Base-by-base conservation (phyloP, 2,329 filamentous ascomycete genomes). In the Penicillium sp. region DNA sequence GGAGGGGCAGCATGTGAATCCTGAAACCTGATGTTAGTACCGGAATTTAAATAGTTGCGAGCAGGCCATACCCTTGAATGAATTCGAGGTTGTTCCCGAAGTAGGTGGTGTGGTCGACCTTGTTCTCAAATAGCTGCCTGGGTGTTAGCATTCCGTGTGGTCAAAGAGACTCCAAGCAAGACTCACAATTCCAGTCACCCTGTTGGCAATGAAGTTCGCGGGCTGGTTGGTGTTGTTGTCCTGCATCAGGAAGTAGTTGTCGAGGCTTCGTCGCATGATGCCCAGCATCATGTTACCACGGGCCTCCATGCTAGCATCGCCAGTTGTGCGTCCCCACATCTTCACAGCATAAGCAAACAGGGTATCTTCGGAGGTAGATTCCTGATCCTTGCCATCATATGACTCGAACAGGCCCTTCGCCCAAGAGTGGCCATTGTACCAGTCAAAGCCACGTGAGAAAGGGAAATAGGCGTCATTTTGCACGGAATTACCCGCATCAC, bases 361-460 rank as follows among this genome's bases (percentile, higher is more conserved):
- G 61, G 87, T 86, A 73, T 98, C 95, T 75, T 98, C 93, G 0
- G 90, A 93, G 46, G 89, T 91, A 29, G 90, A 95, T 73, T 98
- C 95, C 76, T 81, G 75, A 41, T 82, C 80, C 57, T 81, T 82
- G 8, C 81, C 81, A 52, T 84, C 82, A 6, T 76, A 79, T 19
- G 81, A 83, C 44, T 79, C 78, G 59, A 79, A 82, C 1, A 84
- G 70, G 1, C 77, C 79, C 68, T 82, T 91, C 2, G 93, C 93
- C 91, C 93, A 97, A 57, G 89, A 92, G 80, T 98, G 95, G 2
- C 93, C 95, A 68, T 96, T 87, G 73, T 88, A 98, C 91, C 91
- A 97, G 75, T 98, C 95, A 69, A 97, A 98, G 55, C 81, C 85
- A 48, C 95, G 85, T 59, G 84, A 93, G 64, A 91, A 87, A 0